Evolutionary conservation across 2,329 filamentous ascomycete species (phyloP), one percentile per base, ranked within the genome.

Genomic region (Exserohilum rostratum): DNA sequence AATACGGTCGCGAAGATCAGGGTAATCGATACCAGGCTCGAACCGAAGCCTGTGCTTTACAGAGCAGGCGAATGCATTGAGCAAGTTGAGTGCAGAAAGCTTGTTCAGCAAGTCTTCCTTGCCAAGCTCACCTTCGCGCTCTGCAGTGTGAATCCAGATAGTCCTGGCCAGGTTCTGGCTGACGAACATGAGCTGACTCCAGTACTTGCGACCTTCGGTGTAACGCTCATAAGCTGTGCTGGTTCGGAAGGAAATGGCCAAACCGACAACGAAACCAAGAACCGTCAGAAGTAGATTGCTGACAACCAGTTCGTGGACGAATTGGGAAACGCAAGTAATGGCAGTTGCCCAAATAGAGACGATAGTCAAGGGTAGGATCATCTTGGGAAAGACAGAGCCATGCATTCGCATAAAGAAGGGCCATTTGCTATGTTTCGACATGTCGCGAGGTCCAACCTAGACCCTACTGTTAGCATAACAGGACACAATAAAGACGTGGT

Each of bases 41-140:
- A 93, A 93, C 29, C 91, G 89, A 29, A 96, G 83, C 66, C 87
- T 88, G 76, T 95, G 91, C 78, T 93, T 93, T 55, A 96, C 80
- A 1, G 91, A 78, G 15, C 90, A 81, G n/a, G 90, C 83, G 65
- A 90, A 95, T 2, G 90, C 89, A 25, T 91, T 83, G 59, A 95
- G 82, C 6, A 95, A 81, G 71, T 95, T 93, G 74, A 95, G 84
- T 6, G 86, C 86, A 13, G 87, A 79, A 76, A 91, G 70, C 75
- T 93, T 93, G 50, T 80, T 83, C 11, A 95, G 79, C 1, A 92
- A 67, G 61, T 89, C 87, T 38, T 88, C 81, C 66, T 90, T 91
- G 17, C 82, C 81, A 9, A 79, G 50, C 40, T 84, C 78, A 27
- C 81, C 79, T 62, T 83, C 79, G 13, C 88, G 79, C 70, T 90